Evolutionary conservation across 192 early-diverging fungal genomes (phyloP).

Genomic region (Gamsiella multidivaricata): DNA sequence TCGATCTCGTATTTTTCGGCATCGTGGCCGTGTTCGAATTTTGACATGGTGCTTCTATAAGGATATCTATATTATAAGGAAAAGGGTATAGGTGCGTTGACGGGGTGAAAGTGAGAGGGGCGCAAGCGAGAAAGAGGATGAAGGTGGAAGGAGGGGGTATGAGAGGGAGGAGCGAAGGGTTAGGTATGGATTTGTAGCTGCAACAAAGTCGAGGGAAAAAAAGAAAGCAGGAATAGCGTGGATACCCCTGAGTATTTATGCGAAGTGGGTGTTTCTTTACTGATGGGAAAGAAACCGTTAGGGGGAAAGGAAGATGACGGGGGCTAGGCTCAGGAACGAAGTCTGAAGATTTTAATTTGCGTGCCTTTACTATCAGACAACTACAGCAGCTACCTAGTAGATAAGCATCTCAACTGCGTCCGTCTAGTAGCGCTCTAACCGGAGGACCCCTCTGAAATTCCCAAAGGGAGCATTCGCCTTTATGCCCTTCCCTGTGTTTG

Average conservation of each 20-base stretch:
- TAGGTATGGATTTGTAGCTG: slow-evolving; percentile 31
- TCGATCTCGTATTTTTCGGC: slow-evolving; percentile 32
- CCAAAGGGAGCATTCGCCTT: no score
- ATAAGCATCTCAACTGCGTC: background rate
- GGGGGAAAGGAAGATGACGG: no score
- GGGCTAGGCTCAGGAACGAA: no score
- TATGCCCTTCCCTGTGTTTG: no score
- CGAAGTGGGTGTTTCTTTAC: background rate
- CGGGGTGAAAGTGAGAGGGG: background rate
- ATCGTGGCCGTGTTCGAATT: background rate
- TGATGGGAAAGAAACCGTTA: background rate
- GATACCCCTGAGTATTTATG: slow-evolving; percentile 10
- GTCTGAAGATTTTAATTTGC: no score
- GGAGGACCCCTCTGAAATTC: no score
- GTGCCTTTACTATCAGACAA: no score
- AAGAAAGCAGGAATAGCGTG: background rate
- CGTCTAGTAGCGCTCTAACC: no score
- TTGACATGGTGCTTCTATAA: slow-evolving; percentile 14
- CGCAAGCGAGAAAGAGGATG: no score
- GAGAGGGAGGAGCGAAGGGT: background rate
- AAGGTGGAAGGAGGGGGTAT: background rate
- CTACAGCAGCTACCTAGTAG: no score
- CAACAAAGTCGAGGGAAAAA: slow-evolving; percentile 34
- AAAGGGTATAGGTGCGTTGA: background rate
- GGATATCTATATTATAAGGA: background rate